Evolutionary conservation across 495 filamentous ascomycete species (phyloP).

Genomic region (Lichenothelia convexa): DNA sequence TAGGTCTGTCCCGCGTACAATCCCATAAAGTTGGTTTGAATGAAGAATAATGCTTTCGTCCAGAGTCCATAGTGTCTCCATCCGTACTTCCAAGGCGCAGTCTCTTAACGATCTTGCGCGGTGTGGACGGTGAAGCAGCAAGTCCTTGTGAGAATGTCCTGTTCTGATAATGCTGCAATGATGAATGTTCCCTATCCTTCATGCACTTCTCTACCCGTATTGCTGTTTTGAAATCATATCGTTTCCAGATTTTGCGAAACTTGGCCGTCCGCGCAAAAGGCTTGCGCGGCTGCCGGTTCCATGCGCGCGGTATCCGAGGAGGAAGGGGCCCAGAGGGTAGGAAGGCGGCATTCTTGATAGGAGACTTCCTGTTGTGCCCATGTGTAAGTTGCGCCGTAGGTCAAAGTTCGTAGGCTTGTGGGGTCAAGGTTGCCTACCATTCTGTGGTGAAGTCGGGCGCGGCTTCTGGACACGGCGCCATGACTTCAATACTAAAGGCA

Average conservation of each 20-base stretch:
- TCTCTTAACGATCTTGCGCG: slow-evolving; percentile 9
- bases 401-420: not conserved
- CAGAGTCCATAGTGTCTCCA: too few relatives aligned
- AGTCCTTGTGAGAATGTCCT: not conserved
- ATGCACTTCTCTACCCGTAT: not conserved
- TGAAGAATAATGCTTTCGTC: too few relatives aligned
- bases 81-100: slow-evolving; percentile 3
- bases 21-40: too few relatives aligned
- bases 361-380: not conserved
- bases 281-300: slow-evolving; percentile 17
- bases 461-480: too few relatives aligned
- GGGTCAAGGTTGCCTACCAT: not conserved
- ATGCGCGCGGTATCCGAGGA: slow-evolving; percentile 17
- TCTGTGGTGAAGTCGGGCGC: not conserved
- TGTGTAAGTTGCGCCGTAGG: slow-evolving; percentile 6
- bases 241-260: slow-evolving; percentile 21
- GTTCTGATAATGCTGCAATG: not conserved
- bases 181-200: not conserved
- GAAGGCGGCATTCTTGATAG: slow-evolving; percentile 6
- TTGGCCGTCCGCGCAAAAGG: slow-evolving; percentile 11
- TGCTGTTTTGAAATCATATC: slow-evolving; percentile 11
- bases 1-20: too few relatives aligned
- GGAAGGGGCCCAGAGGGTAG: slow-evolving; percentile 14
- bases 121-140: not conserved
- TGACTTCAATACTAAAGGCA: too few relatives aligned